Evolutionary conservation across 306 rosid genomes (phyloP), one percentile per base, ranked within the genome.

Genomic region (Castanospermum australe): DNA sequence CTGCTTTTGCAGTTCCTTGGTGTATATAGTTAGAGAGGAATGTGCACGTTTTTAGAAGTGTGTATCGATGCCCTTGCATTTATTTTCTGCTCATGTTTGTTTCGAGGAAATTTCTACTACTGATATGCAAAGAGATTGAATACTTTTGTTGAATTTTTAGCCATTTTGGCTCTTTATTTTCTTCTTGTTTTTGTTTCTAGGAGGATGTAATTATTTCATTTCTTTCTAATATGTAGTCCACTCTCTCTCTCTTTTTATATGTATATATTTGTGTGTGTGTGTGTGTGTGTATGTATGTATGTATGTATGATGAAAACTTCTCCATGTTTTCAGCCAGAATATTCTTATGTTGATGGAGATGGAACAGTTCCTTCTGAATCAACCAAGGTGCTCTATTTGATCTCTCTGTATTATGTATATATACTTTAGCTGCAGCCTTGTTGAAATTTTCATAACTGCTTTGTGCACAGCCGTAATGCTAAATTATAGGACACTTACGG

Each of bases 331-430:
- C 94, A 94, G 97, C 97, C 98, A 22, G 81, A 71, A 83, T 94
- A 92, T 84, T 88, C 93, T 20, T 90, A 86, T 56, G 97, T 94
- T 28, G 89, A 91, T 47, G 98, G 97, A 77, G 98, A 94, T 73
- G 98, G 92, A 82, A 84, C 98, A 41, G 98, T 94, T 89, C 97
- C 97, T 39, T 60, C 92, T 59, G 98, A 94, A 86, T 94, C 98
- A 70, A 90, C 90, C 78, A 88, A 82, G 98, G 97, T 94, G 69
- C 81, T 44, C 51, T 76, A 56, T 83, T 77, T 69, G 47, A 74
- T 51, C 79, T 48, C 64, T 88, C 57, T 38, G 51, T 77, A 25
- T 65, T 55, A 69, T 54, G 62, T 61, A 75, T 70, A 64, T 44
- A 39, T 25, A 39, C 65, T 66, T 66, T 14, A 7, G 28, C 39